phyloP scores from a whole-genome alignment of 2,329 filamentous ascomycete species.

The Microcyclosporella mali region DNA sequence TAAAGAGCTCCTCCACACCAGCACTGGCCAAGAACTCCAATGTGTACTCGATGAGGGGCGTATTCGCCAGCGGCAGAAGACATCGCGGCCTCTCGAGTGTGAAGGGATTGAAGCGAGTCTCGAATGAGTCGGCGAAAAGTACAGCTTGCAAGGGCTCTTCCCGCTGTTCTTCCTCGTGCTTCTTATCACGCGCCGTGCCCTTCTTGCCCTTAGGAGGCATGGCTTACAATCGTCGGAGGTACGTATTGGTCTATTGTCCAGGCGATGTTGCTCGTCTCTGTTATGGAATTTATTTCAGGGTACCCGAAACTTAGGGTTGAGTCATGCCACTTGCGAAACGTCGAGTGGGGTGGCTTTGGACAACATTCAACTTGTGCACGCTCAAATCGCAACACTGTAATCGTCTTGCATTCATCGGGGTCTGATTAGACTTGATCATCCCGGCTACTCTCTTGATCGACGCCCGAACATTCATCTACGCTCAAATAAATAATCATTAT shows the following conservation, averaged over 20 bases:
- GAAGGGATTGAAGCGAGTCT: conserved; percentile 84
- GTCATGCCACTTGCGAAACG: too few relatives aligned
- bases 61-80: conserved; percentile 86
- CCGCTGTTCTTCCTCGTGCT: conserved; percentile 49
- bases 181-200: conserved; percentile 29
- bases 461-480: too few relatives aligned
- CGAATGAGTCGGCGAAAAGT: conserved; percentile 88
- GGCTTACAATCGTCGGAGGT: conserved; percentile 10
- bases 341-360: too few relatives aligned
- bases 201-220: conserved; percentile 48
- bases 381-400: too few relatives aligned
- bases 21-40: conserved; percentile 93
- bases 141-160: conserved; percentile 60
- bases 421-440: too few relatives aligned
- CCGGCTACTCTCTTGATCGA: too few relatives aligned
- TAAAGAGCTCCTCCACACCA: conserved; percentile 86
- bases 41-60: conserved; percentile 93
- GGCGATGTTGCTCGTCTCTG: neutral
- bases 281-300: neutral
- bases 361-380: too few relatives aligned
- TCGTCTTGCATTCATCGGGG: too few relatives aligned
- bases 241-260: too few relatives aligned
- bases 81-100: conserved; percentile 87
- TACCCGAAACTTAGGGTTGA: neutral
- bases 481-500: too few relatives aligned